Conservation (phyloP, 1,284 basidiomycete genomes). For the Singerocomus inundabilis region DNA sequence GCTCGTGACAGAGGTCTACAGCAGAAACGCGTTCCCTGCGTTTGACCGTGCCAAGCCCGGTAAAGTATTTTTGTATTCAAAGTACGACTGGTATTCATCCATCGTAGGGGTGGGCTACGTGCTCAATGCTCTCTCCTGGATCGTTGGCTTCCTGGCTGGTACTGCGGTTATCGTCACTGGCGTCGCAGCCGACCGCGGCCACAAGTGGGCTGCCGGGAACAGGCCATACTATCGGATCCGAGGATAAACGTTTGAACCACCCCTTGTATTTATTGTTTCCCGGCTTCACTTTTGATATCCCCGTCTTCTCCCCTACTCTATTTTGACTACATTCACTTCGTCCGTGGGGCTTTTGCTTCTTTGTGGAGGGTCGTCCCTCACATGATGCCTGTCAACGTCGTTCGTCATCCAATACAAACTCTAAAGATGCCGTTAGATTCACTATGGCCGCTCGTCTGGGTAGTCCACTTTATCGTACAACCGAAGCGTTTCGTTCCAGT, state of each 20-base stretch:
- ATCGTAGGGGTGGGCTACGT: constrained; percentile 54
- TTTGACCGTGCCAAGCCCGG: constrained; percentile 62
- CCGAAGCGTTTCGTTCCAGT: constrained; percentile 83
- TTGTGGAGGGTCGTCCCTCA: too few species aligned
- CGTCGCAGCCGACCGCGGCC: constrained; percentile 61
- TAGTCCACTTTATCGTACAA: constrained; percentile 68
- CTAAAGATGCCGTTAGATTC: neutral
- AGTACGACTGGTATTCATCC: constrained; percentile 5
- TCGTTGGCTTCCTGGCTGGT: constrained; percentile 50
- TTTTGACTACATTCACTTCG: neutral
- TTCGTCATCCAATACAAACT: neutral
- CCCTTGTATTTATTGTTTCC: too few species aligned
- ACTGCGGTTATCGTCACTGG: constrained; percentile 61
- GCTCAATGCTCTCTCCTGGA: constrained; percentile 61
- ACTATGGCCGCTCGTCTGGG: constrained; percentile 23
- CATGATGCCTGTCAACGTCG: too few species aligned
- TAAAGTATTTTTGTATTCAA: constrained; percentile 32
- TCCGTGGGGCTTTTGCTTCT: too few species aligned
- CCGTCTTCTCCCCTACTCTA: neutral
- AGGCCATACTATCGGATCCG: constrained; percentile 59
- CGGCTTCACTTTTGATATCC: too few species aligned
- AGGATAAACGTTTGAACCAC: constrained; percentile 18
- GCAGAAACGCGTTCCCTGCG: constrained; percentile 42
- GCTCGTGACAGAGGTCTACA: constrained; percentile 63
- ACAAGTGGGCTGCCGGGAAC: constrained; percentile 74